Evolutionary conservation across 768 basidiomycete genomes (phyloP).

Genomic region (Lentinula sp.): DNA sequence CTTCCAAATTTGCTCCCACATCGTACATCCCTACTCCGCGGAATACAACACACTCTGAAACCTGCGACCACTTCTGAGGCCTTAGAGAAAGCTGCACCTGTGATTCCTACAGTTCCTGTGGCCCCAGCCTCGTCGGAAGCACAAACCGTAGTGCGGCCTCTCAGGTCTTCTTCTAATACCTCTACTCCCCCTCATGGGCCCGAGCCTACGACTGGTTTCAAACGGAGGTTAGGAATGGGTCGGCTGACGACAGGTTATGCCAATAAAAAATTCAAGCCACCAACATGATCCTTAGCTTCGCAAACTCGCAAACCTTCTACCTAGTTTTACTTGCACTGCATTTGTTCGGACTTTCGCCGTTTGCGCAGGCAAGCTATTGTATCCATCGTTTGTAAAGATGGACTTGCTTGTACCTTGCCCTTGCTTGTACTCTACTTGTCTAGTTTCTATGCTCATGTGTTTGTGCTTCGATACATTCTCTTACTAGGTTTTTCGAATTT

Average conservation of each 20-base stretch:
- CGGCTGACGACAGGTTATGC: slow-evolving; percentile 42
- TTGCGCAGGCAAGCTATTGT: too few relatives aligned
- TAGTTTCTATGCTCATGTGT: too few relatives aligned
- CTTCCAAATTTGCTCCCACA: not conserved
- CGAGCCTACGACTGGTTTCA: slow-evolving; percentile 24
- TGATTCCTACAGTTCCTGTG: too few relatives aligned
- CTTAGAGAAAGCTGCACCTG: not conserved
- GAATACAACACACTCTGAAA: not conserved
- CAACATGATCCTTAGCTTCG: slow-evolving; percentile 18
- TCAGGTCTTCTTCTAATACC: not conserved
- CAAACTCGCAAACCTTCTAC: too few relatives aligned
- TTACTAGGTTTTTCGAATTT: too few relatives aligned
- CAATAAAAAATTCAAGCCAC: slow-evolving; percentile 71
- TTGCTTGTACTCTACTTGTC: too few relatives aligned
- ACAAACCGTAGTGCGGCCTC: not conserved
- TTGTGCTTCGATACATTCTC: too few relatives aligned
- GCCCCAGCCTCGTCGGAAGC: not conserved
- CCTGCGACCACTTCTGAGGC: not conserved
- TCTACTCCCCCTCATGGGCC: not conserved
- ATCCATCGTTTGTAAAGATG: too few relatives aligned
- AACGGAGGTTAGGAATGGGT: slow-evolving; percentile 63
- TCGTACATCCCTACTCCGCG: not conserved
- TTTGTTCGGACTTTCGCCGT: too few relatives aligned
- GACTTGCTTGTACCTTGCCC: too few relatives aligned
- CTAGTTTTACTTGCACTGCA: too few relatives aligned